A percentile compares a stretch with the other conserved stretches of the same genome.
phyloP scores from a whole-genome alignment of 345 rosid species.

The Gossypium bickii region DNA sequence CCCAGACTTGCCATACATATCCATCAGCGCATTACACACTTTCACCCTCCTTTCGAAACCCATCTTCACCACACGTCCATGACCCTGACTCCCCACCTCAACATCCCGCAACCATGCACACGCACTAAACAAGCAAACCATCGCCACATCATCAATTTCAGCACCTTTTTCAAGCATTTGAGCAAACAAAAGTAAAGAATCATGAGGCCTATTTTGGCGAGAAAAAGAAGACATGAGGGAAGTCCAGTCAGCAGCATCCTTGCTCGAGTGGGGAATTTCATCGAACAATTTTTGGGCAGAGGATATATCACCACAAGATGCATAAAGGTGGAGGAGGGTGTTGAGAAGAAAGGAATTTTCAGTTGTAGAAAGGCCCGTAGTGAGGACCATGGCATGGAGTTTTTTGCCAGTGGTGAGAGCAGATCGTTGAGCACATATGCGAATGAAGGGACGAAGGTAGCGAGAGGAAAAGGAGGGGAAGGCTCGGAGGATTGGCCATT shows the following conservation, averaged over 20 bases:
- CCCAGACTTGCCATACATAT: constrained; percentile 63
- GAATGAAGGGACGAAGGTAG: constrained; percentile 51
- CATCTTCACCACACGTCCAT: constrained; percentile 49
- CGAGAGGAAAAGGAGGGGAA: constrained; percentile 15
- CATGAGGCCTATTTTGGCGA: constrained; percentile 20
- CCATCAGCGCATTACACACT: constrained; percentile 62
- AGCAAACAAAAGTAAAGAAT: constrained; percentile 38
- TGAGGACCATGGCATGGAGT: constrained; percentile 56
- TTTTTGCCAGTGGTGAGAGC: constrained; percentile 43
- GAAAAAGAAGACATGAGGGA: constrained; percentile 50
- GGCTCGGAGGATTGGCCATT: constrained; percentile 24
- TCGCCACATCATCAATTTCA: constrained; percentile 51
- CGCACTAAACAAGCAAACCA: constrained; percentile 50
- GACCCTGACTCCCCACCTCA: constrained; percentile 54
- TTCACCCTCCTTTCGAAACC: constrained; percentile 38
- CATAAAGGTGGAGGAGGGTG: constrained; percentile 52
- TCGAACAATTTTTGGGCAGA: constrained; percentile 62
- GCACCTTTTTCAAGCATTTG: constrained; percentile 39
- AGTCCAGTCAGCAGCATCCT: constrained; percentile 72
- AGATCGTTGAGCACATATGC: constrained; percentile 42
- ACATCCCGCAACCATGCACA: constrained; percentile 47
- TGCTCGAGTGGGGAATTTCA: constrained; percentile 53
- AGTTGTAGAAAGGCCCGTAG: constrained; percentile 35
- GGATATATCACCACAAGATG: constrained; percentile 30
- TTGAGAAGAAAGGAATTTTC: constrained; percentile 52